Evolutionary conservation across 768 basidiomycete species (phyloP).

Genomic region (Cubamyces lactineus): DNA sequence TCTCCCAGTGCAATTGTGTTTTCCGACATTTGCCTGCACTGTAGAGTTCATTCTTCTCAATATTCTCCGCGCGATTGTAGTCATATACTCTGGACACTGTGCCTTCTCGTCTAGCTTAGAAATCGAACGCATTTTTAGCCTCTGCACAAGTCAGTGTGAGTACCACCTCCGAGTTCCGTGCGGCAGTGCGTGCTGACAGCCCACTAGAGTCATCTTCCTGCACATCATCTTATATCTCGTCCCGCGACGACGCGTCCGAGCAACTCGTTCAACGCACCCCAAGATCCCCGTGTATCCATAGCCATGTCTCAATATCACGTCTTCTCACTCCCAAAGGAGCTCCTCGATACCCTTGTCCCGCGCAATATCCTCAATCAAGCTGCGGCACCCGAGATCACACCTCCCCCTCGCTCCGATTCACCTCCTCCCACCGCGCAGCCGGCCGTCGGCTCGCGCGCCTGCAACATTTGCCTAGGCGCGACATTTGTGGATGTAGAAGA

Average conservation of each 20-base stretch:
- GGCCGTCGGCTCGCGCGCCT: slow-evolving; percentile 53
- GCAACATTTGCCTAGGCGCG: slow-evolving; percentile 73
- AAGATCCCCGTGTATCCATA: slow-evolving; percentile 10
- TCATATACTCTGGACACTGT: neutral
- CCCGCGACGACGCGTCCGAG: neutral
- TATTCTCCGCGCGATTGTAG: neutral
- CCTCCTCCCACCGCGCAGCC: slow-evolving; percentile 35
- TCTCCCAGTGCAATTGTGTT: neutral
- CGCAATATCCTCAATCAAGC: slow-evolving; percentile 57
- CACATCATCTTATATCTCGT: slow-evolving; percentile 6
- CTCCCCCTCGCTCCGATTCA: slow-evolving; percentile 36
- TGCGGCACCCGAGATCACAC: slow-evolving; percentile 31
- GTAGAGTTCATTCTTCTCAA: neutral
- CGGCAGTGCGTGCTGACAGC: slow-evolving; percentile 14
- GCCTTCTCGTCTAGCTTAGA: no score
- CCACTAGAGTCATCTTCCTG: slow-evolving; percentile 19
- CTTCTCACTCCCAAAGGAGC: slow-evolving; percentile 70
- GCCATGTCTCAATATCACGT: slow-evolving; percentile 53
- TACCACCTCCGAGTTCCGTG: slow-evolving; percentile 13
- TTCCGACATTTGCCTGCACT: neutral
- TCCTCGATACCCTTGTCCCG: slow-evolving; percentile 71
- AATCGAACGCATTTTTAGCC: neutral
- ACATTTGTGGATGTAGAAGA: slow-evolving; percentile 76
- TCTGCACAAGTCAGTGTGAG: slow-evolving; percentile 13
- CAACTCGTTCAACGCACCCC: neutral